A percentile compares a stretch with the other conserved stretches of the same genome.
Evolutionary conservation across 305 asterid genomes (phyloP).

Genomic region (Salvia sclarea): DNA sequence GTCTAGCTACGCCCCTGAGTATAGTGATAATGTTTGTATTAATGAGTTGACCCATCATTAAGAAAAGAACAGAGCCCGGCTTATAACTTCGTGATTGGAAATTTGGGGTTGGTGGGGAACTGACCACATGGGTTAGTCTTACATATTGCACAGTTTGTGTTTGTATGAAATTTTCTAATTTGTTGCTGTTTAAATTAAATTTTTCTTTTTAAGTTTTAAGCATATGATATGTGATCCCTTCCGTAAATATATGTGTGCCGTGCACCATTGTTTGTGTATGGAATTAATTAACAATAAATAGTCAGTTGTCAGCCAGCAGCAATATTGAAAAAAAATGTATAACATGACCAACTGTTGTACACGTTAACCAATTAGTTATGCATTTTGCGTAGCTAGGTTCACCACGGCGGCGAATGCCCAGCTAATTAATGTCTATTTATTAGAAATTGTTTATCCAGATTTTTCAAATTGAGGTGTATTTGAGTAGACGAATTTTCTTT

Average conservation of each 20-base stretch:
- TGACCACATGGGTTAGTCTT: too few relatives aligned
- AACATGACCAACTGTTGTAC: neutral
- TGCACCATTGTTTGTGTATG: neutral
- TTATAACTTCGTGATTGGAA: too few relatives aligned
- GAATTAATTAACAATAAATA: neutral
- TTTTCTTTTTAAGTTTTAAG: neutral
- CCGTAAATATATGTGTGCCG: neutral
- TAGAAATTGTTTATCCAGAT: neutral
- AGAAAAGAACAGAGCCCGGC: too few relatives aligned
- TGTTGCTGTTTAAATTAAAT: too few relatives aligned
- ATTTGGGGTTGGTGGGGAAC: too few relatives aligned
- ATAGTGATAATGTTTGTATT: too few relatives aligned
- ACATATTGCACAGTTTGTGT: too few relatives aligned
- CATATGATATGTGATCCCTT: neutral
- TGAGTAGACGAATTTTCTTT: too few relatives aligned
- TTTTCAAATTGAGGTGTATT: too few relatives aligned
- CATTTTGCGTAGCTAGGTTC: conserved; percentile 2
- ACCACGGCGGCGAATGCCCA: neutral
- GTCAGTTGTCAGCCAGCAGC: neutral
- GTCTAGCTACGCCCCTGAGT: too few relatives aligned
- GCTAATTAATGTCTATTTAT: neutral
- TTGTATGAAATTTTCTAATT: too few relatives aligned
- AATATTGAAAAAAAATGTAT: neutral
- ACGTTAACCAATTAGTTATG: neutral
- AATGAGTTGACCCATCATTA: too few relatives aligned